Base-by-base conservation (phyloP, 2,329 filamentous ascomycete genomes). In the Camptophora hylomeconis region DNA sequence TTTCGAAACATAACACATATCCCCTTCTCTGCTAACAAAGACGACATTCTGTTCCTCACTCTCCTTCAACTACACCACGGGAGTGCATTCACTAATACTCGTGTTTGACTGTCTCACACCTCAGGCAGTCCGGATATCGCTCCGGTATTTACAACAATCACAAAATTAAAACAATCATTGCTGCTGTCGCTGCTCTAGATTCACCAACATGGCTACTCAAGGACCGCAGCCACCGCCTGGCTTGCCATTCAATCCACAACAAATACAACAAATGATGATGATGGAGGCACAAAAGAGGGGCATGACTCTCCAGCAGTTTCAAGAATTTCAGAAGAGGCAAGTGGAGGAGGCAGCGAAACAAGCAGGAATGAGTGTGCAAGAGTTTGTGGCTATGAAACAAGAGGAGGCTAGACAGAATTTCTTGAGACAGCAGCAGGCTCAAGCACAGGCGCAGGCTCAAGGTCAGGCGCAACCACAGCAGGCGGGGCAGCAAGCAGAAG, bases 281-380 rank as follows among this genome's bases (percentile, higher is more conserved):
- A 37, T 41, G 34, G 86, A 94, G 56, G 87, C 87, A 26, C 67
- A 80, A 48, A 84, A 80, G 58, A 72, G 76, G 39, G 86, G 86
- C 52, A 75, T 95, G 69, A 74, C 78, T 5, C 76, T 89, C 1
- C 82, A 78, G 24, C 67, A 93, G 55, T 93, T 92, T 51, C 70
- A 43, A 49, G 68, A 31, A 57, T 54, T 60, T 45, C 59, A 63
- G 43, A 53, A 58, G 17, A 56, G 61, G 40, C 54, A 60, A 29
- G 46, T 63, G 26, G 48, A 52, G 24, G 48, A 54, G 14, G 60
- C 63, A 32, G 60, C 60, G 12, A 51, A 64, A 51, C 60, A 71
- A 64, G 58, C 55, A 20, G 54, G 58, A 26, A 46, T 67, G 42
- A 61, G 67, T 44, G 60, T 61, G 24, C 63, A 67, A 35, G 60